Base-by-base conservation (phyloP, 768 basidiomycete genomes). In the Kwoniella mangroviensis region DNA sequence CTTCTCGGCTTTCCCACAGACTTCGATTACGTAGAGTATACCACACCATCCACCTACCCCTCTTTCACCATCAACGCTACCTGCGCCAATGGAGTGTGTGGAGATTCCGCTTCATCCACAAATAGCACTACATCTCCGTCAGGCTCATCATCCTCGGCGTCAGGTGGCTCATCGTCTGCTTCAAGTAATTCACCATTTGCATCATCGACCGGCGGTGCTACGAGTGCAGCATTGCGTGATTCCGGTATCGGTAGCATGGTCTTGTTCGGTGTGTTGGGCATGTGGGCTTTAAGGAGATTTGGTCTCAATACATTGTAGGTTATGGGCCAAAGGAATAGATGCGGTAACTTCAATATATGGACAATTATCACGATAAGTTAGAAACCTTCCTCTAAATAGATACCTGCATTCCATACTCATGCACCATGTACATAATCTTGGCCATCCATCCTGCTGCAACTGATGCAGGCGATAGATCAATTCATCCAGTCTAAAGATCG, bases 11-110 rank as follows among this genome's bases (percentile, higher is more conserved):
- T 7, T 49, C 45, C 1, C 10, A 49, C 28, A 76, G 75, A 76
- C 57, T 76, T 76, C 49, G 75, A 76, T 43, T 76, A 76, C 53
- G 64, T 66, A 22, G 68, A 65, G 22, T 67, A 70, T 54, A 74
- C 75, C 43, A 68, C 67, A 6, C 75, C 75, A 15, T 55, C 68
- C 4, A 69, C 68, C n/a, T 69, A 69, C 17, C 68, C 68, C 42
- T 43, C 28, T 24, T 69, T 63, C 56, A 57, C 49, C 6, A 28
- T 69, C 40, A 63, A 69, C 56, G 68, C 68, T 21, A 63, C 68
- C 21, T 63, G 68, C 40, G 26, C 67, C 9, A 57, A 66, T 40
- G 67, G 60, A 10, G n/a, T 62, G 6, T 62, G 67, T 40, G 67
- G 57, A 2, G 52, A 28, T 17, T 21, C 51, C 34, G 28, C 34